Evolutionary conservation across 306 rosid genomes (phyloP).

Genomic region (Dryas octopetala): DNA sequence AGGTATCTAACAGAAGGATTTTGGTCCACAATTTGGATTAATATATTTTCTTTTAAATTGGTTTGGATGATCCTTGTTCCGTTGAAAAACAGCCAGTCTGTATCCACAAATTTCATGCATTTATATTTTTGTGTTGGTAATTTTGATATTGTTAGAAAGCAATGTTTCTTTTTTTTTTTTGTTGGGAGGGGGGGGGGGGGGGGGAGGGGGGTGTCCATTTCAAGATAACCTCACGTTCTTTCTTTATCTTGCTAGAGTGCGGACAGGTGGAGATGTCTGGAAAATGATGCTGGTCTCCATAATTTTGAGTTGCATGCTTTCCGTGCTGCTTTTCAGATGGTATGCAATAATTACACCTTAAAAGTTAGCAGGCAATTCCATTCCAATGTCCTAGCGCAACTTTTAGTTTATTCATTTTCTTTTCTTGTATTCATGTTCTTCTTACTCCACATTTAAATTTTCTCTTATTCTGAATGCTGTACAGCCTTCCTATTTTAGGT

Average conservation of each 20-base stretch:
- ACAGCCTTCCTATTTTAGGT: neutral
- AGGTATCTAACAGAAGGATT: no score
- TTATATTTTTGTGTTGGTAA: no score
- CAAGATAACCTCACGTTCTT: slow-evolving; percentile 12
- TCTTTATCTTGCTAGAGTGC: slow-evolving; percentile 70
- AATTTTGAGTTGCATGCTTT: slow-evolving; percentile 88
- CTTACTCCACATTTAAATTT: neutral
- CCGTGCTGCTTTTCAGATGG: slow-evolving; percentile 96
- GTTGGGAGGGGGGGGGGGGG: no score
- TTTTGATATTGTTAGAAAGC: no score
- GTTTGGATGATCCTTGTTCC: no score
- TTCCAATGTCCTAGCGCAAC: neutral
- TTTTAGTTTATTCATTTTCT: neutral
- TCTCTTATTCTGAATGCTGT: neutral
- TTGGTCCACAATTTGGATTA: no score
- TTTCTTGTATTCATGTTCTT: neutral
- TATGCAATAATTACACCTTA: slow-evolving; percentile 32
- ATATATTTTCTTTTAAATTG: no score
- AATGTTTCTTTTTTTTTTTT: no score
- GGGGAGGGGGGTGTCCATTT: neutral
- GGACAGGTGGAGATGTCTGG: slow-evolving; percentile 87
- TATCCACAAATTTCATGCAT: no score
- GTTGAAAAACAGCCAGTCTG: no score
- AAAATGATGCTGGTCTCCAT: slow-evolving; percentile 61
- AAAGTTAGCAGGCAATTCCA: neutral